Conservation (phyloP, 2,329 filamentous ascomycete species). For the Nannizziopsis arthrosporioides region DNA sequence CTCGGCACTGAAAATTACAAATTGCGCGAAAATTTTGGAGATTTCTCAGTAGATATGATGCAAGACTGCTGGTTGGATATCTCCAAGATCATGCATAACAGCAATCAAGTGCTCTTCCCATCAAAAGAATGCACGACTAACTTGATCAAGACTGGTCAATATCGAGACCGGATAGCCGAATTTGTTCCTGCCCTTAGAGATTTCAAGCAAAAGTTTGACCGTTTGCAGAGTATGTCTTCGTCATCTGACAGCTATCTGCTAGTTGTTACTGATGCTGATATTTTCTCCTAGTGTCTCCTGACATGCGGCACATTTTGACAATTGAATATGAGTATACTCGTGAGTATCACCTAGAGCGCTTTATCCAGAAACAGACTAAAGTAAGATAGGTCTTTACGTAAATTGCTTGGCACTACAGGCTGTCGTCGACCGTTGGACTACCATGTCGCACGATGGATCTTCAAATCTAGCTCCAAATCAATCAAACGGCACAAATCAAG, state of each 20-base stretch:
- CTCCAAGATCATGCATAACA: conserved; percentile 80
- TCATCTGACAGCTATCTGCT: not conserved
- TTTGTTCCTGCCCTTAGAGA: conserved; percentile 67
- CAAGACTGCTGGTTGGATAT: conserved; percentile 88
- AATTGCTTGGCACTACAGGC: conserved; percentile 91
- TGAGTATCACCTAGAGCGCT: conserved; percentile 27
- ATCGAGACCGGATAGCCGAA: conserved; percentile 66
- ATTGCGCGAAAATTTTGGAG: conserved; percentile 15
- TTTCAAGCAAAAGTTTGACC: conserved; percentile 74
- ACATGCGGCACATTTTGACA: conserved; percentile 62
- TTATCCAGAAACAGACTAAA: conserved; percentile 11
- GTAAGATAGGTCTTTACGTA: conserved; percentile 53
- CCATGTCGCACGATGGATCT: conserved; percentile 37
- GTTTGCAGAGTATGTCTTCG: conserved; percentile 40
- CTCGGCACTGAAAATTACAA: conserved; percentile 19
- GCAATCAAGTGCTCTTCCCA: conserved; percentile 77
- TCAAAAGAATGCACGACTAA: conserved; percentile 79
- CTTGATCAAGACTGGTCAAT: conserved; percentile 75
- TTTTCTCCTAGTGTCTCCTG: conserved; percentile 37
- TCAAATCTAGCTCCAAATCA: conserved; percentile 11
- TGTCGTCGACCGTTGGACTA: conserved; percentile 84
- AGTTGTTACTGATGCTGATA: not conserved
- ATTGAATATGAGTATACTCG: conserved; percentile 95
- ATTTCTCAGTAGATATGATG: conserved; percentile 43
- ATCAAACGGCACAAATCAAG: conserved; percentile 14